phyloP scores from a whole-genome alignment of 352 stramenopile genomes.

The Globisporangium perplexum region DNA sequence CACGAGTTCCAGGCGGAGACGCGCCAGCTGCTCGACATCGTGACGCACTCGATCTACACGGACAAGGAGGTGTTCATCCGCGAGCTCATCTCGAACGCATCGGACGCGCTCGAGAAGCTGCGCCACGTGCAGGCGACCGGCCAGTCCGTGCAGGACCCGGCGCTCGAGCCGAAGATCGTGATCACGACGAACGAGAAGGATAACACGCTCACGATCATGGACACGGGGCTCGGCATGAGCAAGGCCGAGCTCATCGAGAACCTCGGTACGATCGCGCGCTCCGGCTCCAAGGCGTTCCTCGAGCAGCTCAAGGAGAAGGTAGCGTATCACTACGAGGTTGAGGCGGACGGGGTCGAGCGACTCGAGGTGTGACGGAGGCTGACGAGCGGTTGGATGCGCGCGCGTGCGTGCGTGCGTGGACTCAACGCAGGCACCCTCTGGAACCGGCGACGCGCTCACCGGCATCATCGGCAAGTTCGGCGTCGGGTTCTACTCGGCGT shows the following conservation, averaged over 20 bases:
- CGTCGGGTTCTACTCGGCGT: conserved; percentile 99
- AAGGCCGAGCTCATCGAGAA: conserved; percentile 96
- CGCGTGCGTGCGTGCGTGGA: not conserved
- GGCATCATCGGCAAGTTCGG: conserved; percentile 99
- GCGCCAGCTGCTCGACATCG: conserved; percentile 94
- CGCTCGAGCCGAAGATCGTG: conserved; percentile 93
- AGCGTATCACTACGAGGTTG: not conserved
- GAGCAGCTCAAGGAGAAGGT: conserved; percentile 87
- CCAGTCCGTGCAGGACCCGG: conserved; percentile 59
- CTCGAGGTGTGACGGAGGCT: not conserved
- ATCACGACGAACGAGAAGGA: conserved; percentile 95
- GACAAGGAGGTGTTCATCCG: conserved; percentile 99
- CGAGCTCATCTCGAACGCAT: conserved; percentile 98
- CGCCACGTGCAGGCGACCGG: conserved; percentile 89
- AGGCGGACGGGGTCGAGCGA: no score
- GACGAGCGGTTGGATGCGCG: not conserved
- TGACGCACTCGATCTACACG: conserved; percentile 99
- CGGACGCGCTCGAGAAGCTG: conserved; percentile 98
- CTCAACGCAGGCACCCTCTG: conserved; percentile 27
- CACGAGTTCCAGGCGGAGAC: conserved; percentile 95
- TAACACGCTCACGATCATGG: conserved; percentile 96
- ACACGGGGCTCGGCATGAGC: conserved; percentile 98
- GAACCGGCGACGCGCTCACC: conserved; percentile 63
- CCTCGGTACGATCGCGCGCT: conserved; percentile 98
- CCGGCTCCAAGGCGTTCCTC: conserved; percentile 96